phyloP scores from a whole-genome alignment of 2,329 filamentous ascomycete genomes.

The Fusarium haematococcum region DNA sequence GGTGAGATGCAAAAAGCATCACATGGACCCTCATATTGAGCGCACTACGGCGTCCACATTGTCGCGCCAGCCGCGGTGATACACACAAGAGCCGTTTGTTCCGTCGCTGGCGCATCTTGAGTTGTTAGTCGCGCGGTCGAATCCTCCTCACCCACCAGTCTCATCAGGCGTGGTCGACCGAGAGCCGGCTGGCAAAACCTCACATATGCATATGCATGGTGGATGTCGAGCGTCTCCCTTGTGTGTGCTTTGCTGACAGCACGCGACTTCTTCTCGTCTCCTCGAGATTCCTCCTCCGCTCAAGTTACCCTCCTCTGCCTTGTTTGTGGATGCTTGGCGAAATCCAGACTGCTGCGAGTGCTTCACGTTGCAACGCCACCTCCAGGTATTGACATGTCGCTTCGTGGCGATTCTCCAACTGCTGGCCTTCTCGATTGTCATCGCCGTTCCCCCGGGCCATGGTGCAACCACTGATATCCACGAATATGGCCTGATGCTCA shows the following conservation, averaged over 20 bases:
- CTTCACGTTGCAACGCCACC: slow-evolving; percentile 7
- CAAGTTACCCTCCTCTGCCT: slow-evolving; percentile 8
- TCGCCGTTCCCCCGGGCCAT: slow-evolving; percentile 8
- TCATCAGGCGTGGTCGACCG: slow-evolving; percentile 1
- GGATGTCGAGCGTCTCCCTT: slow-evolving; percentile 18
- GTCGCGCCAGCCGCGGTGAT: slow-evolving; percentile 5
- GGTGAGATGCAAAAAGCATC: slow-evolving; percentile 21
- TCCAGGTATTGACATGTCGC: not conserved
- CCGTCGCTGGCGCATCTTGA: not conserved
- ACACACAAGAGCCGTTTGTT: slow-evolving; percentile 5
- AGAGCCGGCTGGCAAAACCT: slow-evolving; percentile 5
- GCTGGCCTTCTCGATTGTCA: slow-evolving; percentile 4
- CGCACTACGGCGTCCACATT: slow-evolving; percentile 7
- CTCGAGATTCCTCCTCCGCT: slow-evolving; percentile 1
- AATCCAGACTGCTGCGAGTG: slow-evolving; percentile 20
- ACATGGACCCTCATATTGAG: slow-evolving; percentile 10
- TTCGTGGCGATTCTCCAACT: slow-evolving; percentile 9
- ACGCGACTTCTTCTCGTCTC: slow-evolving; percentile 7
- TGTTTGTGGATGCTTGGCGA: slow-evolving; percentile 9
- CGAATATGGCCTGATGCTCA: slow-evolving; percentile 39
- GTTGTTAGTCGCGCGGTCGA: slow-evolving; percentile 1
- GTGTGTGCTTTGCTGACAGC: slow-evolving; percentile 3
- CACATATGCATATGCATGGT: slow-evolving; percentile 27
- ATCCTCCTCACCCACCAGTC: slow-evolving; percentile 5
- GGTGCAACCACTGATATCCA: slow-evolving; percentile 3